Conservation (phyloP, 345 rosid genomes). For the Carallia pectinifolia region DNA sequence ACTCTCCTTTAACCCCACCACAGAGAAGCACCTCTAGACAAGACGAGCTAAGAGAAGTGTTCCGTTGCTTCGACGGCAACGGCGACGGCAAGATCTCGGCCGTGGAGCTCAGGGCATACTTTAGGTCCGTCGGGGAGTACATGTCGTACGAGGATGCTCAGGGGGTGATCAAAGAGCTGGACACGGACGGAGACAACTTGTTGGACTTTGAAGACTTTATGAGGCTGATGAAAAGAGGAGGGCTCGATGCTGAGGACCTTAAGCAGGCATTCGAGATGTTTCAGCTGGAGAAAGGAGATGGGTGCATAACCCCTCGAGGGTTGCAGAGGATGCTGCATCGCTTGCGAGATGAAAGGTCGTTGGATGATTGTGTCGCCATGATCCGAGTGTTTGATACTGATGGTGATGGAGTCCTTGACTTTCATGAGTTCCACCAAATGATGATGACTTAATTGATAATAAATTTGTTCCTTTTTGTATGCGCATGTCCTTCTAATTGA, state of each 20-base stretch:
- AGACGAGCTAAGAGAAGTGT: slow-evolving; percentile 53
- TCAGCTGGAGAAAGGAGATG: slow-evolving; percentile 66
- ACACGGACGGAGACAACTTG: slow-evolving; percentile 61
- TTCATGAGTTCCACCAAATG: slow-evolving; percentile 77
- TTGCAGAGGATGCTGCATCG: slow-evolving; percentile 65
- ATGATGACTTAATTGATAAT: slow-evolving; percentile 78
- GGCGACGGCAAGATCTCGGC: slow-evolving; percentile 79
- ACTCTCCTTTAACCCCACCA: slow-evolving; percentile 18
- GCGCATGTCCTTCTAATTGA: too few species aligned
- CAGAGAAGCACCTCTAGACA: slow-evolving; percentile 11
- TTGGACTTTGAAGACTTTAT: slow-evolving; percentile 69
- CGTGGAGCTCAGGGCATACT: slow-evolving; percentile 59
- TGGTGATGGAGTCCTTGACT: slow-evolving; percentile 85
- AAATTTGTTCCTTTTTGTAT: background rate
- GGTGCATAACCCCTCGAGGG: slow-evolving; percentile 72
- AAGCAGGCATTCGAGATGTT: slow-evolving; percentile 81
- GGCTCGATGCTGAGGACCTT: slow-evolving; percentile 43
- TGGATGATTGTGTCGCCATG: slow-evolving; percentile 74
- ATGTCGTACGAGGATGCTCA: slow-evolving; percentile 57
- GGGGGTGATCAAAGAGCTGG: slow-evolving; percentile 53
- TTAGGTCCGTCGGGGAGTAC: slow-evolving; percentile 72
- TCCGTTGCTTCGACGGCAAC: slow-evolving; percentile 35
- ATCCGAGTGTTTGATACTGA: slow-evolving; percentile 65
- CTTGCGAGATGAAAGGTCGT: slow-evolving; percentile 60
- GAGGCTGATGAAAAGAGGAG: slow-evolving; percentile 49